These are phyloP conservation scores for Arabidopsis hybrid DNA, from an alignment of 441 rosid genomes.

Conservation along the genomic window DNA sequence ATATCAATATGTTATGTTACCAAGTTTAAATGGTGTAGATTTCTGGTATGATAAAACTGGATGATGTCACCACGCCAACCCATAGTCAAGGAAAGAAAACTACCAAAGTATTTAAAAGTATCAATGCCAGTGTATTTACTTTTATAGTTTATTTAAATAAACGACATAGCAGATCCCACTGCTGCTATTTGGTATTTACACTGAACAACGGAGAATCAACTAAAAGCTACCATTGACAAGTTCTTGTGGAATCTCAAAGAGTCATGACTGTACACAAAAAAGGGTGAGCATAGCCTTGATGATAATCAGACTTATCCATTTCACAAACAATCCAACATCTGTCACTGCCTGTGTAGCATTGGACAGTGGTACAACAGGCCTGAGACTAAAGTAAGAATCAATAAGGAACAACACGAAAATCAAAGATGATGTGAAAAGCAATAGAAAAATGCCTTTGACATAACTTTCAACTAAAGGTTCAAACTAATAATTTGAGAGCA, in stretches of 20 bases:
- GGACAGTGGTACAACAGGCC: constrained; percentile 45
- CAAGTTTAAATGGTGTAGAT: constrained; percentile 25
- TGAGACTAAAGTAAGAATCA: constrained; percentile 46
- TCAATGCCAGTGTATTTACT: constrained; percentile 30
- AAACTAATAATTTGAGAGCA: constrained; percentile 13
- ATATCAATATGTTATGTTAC: constrained; percentile 10
- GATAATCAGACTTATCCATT: constrained; percentile 46
- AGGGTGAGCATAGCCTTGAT: constrained; percentile 35
- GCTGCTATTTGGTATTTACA: constrained; percentile 30
- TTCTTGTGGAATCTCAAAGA: constrained; percentile 37
- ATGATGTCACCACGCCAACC: constrained; percentile 18
- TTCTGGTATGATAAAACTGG: constrained; percentile 17
- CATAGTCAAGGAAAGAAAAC: constrained; percentile 16
- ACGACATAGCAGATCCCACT: constrained; percentile 18
- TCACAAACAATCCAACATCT: constrained; percentile 42
- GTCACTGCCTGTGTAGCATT: constrained; percentile 42
- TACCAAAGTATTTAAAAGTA: constrained; percentile 30
- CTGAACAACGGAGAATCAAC: constrained; percentile 31
- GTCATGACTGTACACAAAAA: constrained; percentile 24
- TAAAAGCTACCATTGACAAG: constrained; percentile 33
- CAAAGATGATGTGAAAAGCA: constrained; percentile 37
- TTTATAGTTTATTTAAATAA: not conserved
- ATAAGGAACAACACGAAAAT: constrained; percentile 39
- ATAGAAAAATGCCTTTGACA: constrained; percentile 17
- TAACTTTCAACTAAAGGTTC: constrained; percentile 20